Percentiles rank a stretch among this genome's conserved stretches.
These are phyloP conservation scores for Arthroderma sp. DNA, from an alignment of 2,329 filamentous ascomycete genomes.

Conservation along the genomic window DNA sequence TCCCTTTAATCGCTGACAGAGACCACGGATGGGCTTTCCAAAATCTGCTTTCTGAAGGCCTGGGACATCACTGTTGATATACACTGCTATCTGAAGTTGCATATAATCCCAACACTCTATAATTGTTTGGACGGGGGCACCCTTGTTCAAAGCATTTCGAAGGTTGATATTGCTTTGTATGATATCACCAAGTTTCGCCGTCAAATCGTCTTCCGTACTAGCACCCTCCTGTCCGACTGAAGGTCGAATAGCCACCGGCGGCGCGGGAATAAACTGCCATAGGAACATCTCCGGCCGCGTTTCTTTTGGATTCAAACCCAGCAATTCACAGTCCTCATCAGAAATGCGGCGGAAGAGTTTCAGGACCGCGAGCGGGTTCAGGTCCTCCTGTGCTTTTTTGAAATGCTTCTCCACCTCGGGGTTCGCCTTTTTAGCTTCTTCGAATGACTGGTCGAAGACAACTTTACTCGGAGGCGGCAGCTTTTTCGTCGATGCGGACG, in stretches of 20 bases:
- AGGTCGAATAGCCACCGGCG: conserved; percentile 84
- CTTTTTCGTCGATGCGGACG: conserved; percentile 77
- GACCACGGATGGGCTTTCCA: conserved; percentile 79
- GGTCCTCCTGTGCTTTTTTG: conserved; percentile 83
- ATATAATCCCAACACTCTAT: conserved; percentile 99
- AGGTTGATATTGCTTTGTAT: conserved; percentile 84
- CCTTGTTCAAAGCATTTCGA: conserved; percentile 66
- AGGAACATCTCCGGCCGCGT: conserved; percentile 92
- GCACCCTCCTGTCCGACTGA: conserved; percentile 87
- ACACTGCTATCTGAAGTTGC: conserved; percentile 89
- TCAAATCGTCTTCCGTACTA: conserved; percentile 92
- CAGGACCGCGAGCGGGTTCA: conserved; percentile 77
- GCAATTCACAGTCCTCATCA: conserved; percentile 72
- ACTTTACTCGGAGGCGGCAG: conserved; percentile 67
- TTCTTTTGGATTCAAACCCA: conserved; percentile 76
- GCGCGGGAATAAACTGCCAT: conserved; percentile 91
- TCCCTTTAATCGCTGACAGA: conserved; percentile 89
- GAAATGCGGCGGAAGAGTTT: conserved; percentile 86
- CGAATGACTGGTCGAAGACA: conserved; percentile 74
- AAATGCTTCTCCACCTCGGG: conserved; percentile 80
- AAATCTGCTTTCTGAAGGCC: conserved; percentile 80
- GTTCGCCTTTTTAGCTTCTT: conserved; percentile 61
- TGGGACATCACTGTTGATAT: conserved; percentile 93
- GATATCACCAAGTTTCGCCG: conserved; percentile 92
- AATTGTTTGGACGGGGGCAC: conserved; percentile 72